Conservation (phyloP, 1,284 basidiomycete genomes). For the Sporisorium graminicola region DNA sequence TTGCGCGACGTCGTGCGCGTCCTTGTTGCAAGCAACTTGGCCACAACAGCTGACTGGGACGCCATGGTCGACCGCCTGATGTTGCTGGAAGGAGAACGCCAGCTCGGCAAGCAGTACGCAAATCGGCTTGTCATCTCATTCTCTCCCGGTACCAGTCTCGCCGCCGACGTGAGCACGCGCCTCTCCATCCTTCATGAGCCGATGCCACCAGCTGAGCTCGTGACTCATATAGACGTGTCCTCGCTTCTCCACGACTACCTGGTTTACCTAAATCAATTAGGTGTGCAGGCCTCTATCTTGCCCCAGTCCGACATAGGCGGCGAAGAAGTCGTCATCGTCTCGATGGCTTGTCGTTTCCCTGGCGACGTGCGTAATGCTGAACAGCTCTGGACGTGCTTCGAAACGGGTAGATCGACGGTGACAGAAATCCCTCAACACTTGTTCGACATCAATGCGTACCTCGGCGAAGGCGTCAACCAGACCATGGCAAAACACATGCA, state of each 20-base stretch:
- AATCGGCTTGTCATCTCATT: conserved; percentile 18
- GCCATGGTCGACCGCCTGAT: conserved; percentile 26
- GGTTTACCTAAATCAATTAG: neutral
- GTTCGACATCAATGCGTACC: conserved; percentile 52
- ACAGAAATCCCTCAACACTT: conserved; percentile 45
- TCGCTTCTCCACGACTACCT: conserved; percentile 7
- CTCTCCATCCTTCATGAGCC: neutral
- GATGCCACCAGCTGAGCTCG: neutral
- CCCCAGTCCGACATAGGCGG: conserved; percentile 22
- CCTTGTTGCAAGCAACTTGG: conserved; percentile 34
- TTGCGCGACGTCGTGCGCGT: conserved; percentile 5
- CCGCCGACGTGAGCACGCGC: conserved; percentile 18
- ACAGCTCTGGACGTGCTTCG: conserved; percentile 47
- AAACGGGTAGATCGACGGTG: conserved; percentile 39
- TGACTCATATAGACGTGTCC: conserved; percentile 18
- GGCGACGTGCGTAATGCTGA: conserved; percentile 48
- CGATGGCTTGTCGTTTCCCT: conserved; percentile 55
- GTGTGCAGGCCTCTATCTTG: neutral
- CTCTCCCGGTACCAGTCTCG: conserved; percentile 34
- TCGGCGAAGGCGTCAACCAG: conserved; percentile 40
- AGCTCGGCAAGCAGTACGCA: neutral
- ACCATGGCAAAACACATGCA: conserved; percentile 49
- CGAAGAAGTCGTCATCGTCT: conserved; percentile 48
- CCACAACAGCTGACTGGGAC: conserved; percentile 35
- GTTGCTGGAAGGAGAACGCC: conserved; percentile 4